Evolutionary conservation across 139 green algal species (phyloP).

Genomic region (Volvox reticuliferus): DNA sequence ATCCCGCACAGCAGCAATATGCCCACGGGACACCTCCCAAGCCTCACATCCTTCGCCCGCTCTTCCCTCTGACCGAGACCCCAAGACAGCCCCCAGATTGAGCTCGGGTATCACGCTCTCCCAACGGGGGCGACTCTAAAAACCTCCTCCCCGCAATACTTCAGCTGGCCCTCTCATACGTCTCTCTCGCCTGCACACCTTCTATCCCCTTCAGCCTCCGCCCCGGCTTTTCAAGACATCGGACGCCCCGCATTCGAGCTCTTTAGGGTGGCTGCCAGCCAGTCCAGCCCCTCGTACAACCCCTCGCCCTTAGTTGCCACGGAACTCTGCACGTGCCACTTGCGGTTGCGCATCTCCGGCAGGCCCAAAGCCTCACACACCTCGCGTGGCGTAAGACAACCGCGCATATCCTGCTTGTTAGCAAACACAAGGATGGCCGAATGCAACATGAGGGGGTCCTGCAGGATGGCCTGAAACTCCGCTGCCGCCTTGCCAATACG

Average conservation of each 20-base stretch:
- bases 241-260: conserved; percentile 35
- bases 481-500: conserved; percentile 92
- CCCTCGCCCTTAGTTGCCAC: conserved; percentile 97
- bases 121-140: too few species aligned
- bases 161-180: too few species aligned
- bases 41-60: too few species aligned
- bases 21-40: too few species aligned
- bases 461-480: conserved; percentile 95
- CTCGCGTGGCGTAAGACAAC: conserved; percentile 80
- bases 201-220: neutral
- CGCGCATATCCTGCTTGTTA: conserved; percentile 99
- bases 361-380: conserved; percentile 91
- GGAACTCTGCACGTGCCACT: conserved; percentile 96
- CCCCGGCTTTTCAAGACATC: neutral
- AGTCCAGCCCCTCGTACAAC: conserved; percentile 98
- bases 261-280: conserved; percentile 74
- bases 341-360: conserved; percentile 80
- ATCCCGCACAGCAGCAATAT: too few species aligned
- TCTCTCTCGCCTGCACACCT: too few species aligned
- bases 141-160: too few species aligned
- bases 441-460: conserved; percentile 81
- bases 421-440: conserved; percentile 94
- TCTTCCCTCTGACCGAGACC: too few species aligned
- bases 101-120: too few species aligned
- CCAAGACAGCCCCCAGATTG: too few species aligned